Evolutionary conservation across 2,329 filamentous ascomycete species (phyloP).

Genomic region (Metarhizium humberi): DNA sequence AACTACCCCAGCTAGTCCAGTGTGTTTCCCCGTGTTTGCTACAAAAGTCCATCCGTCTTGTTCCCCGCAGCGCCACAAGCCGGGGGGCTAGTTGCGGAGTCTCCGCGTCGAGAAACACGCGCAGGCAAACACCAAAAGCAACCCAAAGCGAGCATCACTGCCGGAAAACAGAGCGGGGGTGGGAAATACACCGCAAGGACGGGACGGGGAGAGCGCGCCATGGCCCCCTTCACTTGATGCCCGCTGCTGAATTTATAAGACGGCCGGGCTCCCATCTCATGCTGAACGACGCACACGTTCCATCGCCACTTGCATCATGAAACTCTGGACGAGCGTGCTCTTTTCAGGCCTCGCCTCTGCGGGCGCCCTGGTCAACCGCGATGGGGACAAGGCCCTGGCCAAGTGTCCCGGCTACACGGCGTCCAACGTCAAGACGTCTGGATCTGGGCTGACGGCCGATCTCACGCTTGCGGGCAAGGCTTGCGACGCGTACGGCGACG

Average conservation of each 20-base stretch:
- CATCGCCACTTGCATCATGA: constrained; percentile 6
- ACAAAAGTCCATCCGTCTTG: background rate
- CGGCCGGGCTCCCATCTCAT: background rate
- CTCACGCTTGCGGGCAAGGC: constrained; percentile 58
- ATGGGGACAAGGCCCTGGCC: constrained; percentile 9
- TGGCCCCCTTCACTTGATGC: too few relatives aligned
- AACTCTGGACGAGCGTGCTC: constrained; percentile 10
- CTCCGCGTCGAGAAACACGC: background rate
- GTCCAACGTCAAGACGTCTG: constrained; percentile 43
- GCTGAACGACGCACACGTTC: too few relatives aligned
- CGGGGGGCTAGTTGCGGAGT: background rate
- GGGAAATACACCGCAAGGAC: background rate
- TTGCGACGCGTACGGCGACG: constrained; percentile 72
- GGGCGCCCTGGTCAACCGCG: constrained; percentile 6
- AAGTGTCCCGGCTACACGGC: constrained; percentile 63
- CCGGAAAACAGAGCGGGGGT: too few relatives aligned
- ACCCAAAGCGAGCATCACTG: too few relatives aligned
- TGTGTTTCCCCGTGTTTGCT: background rate
- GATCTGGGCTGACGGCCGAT: constrained; percentile 55
- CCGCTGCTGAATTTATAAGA: background rate
- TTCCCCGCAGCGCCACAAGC: background rate
- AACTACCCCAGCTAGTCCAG: background rate
- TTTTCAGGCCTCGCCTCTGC: constrained; percentile 12
- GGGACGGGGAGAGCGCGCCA: too few relatives aligned
- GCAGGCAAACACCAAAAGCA: too few relatives aligned